Percentiles rank a stretch among this genome's conserved stretches.
These are phyloP conservation scores for Sonneratia caseolaris DNA, from an alignment of 345 rosid genomes.

Conservation along the genomic window DNA sequence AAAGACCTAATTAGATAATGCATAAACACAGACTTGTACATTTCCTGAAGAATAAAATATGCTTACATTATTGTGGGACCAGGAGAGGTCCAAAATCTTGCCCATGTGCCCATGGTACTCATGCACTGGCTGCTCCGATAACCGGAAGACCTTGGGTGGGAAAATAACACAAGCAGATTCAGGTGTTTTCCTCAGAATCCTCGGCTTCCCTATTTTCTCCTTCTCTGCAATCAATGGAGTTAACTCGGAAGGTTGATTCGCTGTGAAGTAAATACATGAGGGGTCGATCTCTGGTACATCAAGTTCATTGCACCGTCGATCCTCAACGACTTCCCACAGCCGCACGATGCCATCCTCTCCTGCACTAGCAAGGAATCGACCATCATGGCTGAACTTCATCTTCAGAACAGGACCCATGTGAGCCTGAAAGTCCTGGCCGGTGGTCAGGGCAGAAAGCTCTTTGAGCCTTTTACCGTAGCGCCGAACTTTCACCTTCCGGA, in stretches of 20 bases:
- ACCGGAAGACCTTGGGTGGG: constrained; percentile 71
- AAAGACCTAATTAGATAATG: not conserved
- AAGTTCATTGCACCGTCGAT: constrained; percentile 44
- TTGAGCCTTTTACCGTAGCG: constrained; percentile 43
- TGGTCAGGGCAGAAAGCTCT: constrained; percentile 67
- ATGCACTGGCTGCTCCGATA: constrained; percentile 61
- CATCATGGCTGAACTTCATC: constrained; percentile 80
- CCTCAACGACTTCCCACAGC: constrained; percentile 65
- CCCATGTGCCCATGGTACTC: constrained; percentile 59
- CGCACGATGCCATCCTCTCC: constrained; percentile 59
- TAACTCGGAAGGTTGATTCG: constrained; percentile 55
- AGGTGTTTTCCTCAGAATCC: constrained; percentile 51
- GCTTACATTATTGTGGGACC: constrained; percentile 77
- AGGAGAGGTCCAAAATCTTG: constrained; percentile 64
- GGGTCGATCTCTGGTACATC: constrained; percentile 71
- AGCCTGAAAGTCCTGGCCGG: constrained; percentile 71
- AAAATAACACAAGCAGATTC: constrained; percentile 75
- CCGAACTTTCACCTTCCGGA: constrained; percentile 61
- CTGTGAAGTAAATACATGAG: constrained; percentile 63
- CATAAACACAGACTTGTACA: not conserved
- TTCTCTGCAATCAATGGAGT: constrained; percentile 51
- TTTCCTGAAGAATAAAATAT: constrained; percentile 1
- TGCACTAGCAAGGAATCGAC: constrained; percentile 69
- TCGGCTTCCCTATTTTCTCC: constrained; percentile 33
- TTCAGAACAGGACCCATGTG: constrained; percentile 58